These are phyloP conservation scores for Kwoniella heveanensis DNA, from an alignment of 768 basidiomycete species.

Conservation along the genomic window DNA sequence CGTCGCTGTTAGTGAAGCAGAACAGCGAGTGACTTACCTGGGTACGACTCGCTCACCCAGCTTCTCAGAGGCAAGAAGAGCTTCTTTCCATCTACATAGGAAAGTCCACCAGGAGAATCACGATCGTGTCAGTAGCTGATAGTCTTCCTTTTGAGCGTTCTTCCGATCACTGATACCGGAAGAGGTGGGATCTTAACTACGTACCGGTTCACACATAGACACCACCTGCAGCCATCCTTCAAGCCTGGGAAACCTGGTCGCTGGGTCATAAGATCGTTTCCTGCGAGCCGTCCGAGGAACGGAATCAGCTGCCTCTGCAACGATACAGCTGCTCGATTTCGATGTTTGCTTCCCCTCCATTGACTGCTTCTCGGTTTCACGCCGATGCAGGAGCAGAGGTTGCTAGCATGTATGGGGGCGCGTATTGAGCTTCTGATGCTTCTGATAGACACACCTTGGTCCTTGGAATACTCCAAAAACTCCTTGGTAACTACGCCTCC, in stretches of 20 bases:
- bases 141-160: not conserved
- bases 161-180: not conserved
- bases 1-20: too few relatives aligned
- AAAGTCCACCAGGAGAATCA: not conserved
- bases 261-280: slow-evolving; percentile 53
- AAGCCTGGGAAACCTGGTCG: slow-evolving; percentile 46
- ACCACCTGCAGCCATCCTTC: slow-evolving; percentile 55
- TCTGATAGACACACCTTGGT: slow-evolving; percentile 32
- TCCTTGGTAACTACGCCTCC: slow-evolving; percentile 51
- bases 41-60: slow-evolving; percentile 46
- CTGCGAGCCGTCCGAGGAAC: slow-evolving; percentile 13
- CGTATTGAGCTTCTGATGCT: too few relatives aligned
- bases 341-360: too few relatives aligned
- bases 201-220: slow-evolving; percentile 53
- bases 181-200: slow-evolving; percentile 1
- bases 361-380: too few relatives aligned
- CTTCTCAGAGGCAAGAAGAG: slow-evolving; percentile 41
- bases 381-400: too few relatives aligned
- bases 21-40: slow-evolving; percentile 25
- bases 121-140: not conserved
- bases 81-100: slow-evolving; percentile 53
- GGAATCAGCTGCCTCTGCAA: too few relatives aligned
- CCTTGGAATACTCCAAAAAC: slow-evolving; percentile 51
- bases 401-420: too few relatives aligned
- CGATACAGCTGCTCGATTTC: too few relatives aligned